Base-by-base conservation (phyloP, 495 filamentous ascomycete species). In the Aspergillus indologenus region DNA sequence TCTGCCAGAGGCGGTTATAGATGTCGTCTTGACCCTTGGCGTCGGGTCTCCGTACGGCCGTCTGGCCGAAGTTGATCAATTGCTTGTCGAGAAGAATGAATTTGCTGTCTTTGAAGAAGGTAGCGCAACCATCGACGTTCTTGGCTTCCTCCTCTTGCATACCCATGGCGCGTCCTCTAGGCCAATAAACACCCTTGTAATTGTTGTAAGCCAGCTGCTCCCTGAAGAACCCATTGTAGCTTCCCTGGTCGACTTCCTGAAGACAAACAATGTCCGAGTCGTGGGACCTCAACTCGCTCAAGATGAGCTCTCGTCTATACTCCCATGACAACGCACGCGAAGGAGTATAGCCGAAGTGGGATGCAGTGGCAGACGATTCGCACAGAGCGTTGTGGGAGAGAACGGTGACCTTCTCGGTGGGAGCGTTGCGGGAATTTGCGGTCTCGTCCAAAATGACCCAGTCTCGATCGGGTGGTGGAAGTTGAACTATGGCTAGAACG, bases 1-100 rank as follows among this genome's bases (percentile, higher is more conserved):
- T 89, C 58, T 92, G 92, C 94, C 97, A 98, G 18, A 98, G 85
- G 14, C 94, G 87, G 69, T 98, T 98, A 80, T 94, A 98, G 59
- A 97, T 91, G 65, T 98, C 95, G 65, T 93, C 89, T 53, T 92
- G 88, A 34, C 90, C 87, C 74, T 97, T 98, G 82, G 95, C 94
- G 71, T 97, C 94, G 5, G 91, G 89, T 52, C 95, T 82, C 57
- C 93, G 90, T 71, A 98, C 94, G 58, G 94, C 93, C 18, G 85
- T 88, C 59, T 90, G 88, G n/a, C 87, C 85, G 70, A 96, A 96
- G 71, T 96, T 91, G 66, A 98, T 84, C 47, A 96, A 68, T 56
- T 96, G 87, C 76, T 96, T 97, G 75, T 97, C 92, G 26, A 98
- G 84, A 47, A 95, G 75, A 62, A 95, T 89, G 73, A 89, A 98